Base-by-base conservation (phyloP, 805 yeast genomes). In the Yamadazyma scolyti region DNA sequence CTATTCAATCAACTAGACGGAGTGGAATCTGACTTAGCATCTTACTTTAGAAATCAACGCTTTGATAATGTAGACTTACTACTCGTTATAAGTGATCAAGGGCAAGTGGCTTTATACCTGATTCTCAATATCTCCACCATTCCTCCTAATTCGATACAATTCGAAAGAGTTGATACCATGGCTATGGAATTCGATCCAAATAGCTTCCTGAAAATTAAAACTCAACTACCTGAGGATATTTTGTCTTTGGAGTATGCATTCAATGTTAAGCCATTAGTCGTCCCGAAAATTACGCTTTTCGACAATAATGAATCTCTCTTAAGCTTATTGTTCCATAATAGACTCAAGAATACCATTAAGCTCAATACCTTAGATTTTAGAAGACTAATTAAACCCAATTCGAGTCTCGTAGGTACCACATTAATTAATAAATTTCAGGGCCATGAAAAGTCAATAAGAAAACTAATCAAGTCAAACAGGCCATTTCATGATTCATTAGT, bases 361-460 rank as follows among this genome's bases (percentile, higher is more conserved):
- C 42, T 49, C 20, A 46, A 52, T 20, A 36, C 40, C 3, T 33
- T 60, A 8, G 34, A 41, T 16, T 43, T 53, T 20, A 14, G 30
- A 5, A 21, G 28, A 5, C 9, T 44, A 1, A 9, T 31, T 4
- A 20, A 16, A 15, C 29, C 42, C 3, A 20, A 27, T 10, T 17
- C 32, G 7, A 6, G 26, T 6, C 20, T 16, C 13, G 23, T 43
- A 9, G 49, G 47, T 1, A 33, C 50, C 4, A 31, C 27, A 8
- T 43, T 65, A 13, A 23, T 47, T 3, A 47, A 78, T 40, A 79
- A 82, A 43, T 74, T 81, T 33, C 86, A 94, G 2, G 97, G 97
- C 1, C 96, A 88, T 50, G 73, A 77, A 33, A 88, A 88, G 49
- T 84, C 96, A 0, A 78, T 89, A 14, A 76, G 74, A 42, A 70